phyloP scores from a whole-genome alignment of 352 stramenopile species.

The Phytophthora europaea region DNA sequence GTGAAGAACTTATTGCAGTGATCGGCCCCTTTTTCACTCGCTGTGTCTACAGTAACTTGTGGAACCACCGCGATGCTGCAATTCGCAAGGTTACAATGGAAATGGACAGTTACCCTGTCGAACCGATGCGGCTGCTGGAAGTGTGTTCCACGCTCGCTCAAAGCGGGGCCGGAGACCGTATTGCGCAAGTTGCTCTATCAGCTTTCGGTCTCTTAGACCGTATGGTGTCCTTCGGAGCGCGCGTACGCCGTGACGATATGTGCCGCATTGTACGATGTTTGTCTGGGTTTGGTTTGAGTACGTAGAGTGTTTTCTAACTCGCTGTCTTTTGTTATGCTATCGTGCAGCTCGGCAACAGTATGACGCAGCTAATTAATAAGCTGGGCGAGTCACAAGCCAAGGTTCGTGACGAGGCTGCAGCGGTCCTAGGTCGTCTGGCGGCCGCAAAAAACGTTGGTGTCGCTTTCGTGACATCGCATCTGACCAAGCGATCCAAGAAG shows the following conservation, averaged over 20 bases:
- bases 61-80: slow-evolving; percentile 87
- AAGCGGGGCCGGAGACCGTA: slow-evolving; percentile 76
- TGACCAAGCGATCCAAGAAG: slow-evolving; percentile 83
- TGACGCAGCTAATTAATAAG: slow-evolving; percentile 85
- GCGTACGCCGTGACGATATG: slow-evolving; percentile 71
- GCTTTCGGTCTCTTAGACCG: slow-evolving; percentile 75
- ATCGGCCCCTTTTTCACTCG: slow-evolving; percentile 83
- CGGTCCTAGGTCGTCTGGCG: slow-evolving; percentile 54
- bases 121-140: slow-evolving; percentile 59
- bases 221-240: slow-evolving; percentile 60
- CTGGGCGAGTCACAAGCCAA: slow-evolving; percentile 78
- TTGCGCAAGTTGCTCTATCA: slow-evolving; percentile 79
- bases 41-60: slow-evolving; percentile 90
- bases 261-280: slow-evolving; percentile 65
- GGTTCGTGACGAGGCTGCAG: slow-evolving; percentile 75
- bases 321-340: not conserved
- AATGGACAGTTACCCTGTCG: slow-evolving; percentile 60
- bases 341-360: slow-evolving; percentile 73
- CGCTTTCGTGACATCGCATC: slow-evolving; percentile 64
- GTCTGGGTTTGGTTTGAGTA: not conserved
- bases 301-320: not conserved
- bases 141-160: slow-evolving; percentile 79
- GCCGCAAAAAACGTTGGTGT: slow-evolving; percentile 76
- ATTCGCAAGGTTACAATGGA: slow-evolving; percentile 89
- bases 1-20: slow-evolving; percentile 77